Conservation (phyloP, 2,329 filamentous ascomycete species). For the Cladosporium colombiae region DNA sequence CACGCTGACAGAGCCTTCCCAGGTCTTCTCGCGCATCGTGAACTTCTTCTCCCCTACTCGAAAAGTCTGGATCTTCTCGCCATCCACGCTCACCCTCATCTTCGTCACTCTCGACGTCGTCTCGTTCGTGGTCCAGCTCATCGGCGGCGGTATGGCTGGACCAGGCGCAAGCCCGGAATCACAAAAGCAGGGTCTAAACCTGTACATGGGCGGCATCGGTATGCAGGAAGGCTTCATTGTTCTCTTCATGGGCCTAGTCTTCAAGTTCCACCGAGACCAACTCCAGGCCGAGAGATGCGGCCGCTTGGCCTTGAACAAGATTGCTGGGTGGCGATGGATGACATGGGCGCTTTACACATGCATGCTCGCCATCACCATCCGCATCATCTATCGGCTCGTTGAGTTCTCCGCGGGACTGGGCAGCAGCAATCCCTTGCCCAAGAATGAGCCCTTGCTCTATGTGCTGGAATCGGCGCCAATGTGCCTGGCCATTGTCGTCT, state of each 20-base stretch:
- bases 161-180: slow-evolving; percentile 30
- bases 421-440: slow-evolving; percentile 47
- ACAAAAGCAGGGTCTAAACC: slow-evolving; percentile 42
- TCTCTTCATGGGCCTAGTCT: slow-evolving; percentile 24
- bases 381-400: slow-evolving; percentile 61
- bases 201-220: slow-evolving; percentile 42
- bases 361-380: slow-evolving; percentile 47
- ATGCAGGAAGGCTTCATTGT: slow-evolving; percentile 36
- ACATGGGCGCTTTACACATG: slow-evolving; percentile 34
- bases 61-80: slow-evolving; percentile 29
- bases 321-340: slow-evolving; percentile 30
- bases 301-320: background rate
- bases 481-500: background rate
- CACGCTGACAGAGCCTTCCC: slow-evolving; percentile 44
- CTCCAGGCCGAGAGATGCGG: background rate
- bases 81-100: slow-evolving; percentile 30
- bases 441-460: slow-evolving; percentile 55
- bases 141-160: slow-evolving; percentile 42
- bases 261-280: slow-evolving; percentile 23
- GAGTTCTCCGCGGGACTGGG: slow-evolving; percentile 55
- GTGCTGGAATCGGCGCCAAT: background rate
- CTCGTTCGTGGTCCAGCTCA: slow-evolving; percentile 48
- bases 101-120: slow-evolving; percentile 49
- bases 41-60: slow-evolving; percentile 37
- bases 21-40: slow-evolving; percentile 44